Conservation (phyloP, 2,329 filamentous ascomycete species). For the Fusarium goolgardi region DNA sequence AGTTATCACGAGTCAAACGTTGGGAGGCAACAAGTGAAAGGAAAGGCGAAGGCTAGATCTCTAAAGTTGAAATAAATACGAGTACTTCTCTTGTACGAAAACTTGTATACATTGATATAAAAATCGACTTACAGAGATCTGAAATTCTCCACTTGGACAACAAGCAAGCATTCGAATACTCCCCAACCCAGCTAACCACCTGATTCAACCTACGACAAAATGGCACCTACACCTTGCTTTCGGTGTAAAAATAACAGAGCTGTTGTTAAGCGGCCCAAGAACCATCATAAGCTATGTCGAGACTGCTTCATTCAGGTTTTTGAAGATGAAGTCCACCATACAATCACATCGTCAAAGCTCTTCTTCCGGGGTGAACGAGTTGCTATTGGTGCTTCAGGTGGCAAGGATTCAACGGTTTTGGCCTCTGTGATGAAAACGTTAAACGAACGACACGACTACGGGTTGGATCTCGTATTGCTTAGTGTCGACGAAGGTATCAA, state of each 20-base stretch:
- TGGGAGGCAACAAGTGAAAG: conserved; percentile 6
- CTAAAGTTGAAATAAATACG: conserved; percentile 6
- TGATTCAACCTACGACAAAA: conserved; percentile 52
- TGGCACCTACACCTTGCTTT: conserved; percentile 83
- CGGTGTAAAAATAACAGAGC: conserved; percentile 82
- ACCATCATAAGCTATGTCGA: conserved; percentile 92
- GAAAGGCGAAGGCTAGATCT: conserved; percentile 15
- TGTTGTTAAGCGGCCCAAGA: conserved; percentile 93
- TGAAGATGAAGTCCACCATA: conserved; percentile 93
- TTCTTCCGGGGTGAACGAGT: conserved; percentile 87
- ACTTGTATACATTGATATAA: background rate
- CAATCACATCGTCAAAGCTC: conserved; percentile 82
- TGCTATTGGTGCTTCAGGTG: conserved; percentile 95
- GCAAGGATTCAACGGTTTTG: conserved; percentile 96
- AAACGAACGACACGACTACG: conserved; percentile 90
- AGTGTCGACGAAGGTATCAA: conserved; percentile 98
- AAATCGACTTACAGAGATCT: background rate
- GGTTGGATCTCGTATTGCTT: conserved; percentile 84
- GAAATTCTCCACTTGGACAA: background rate
- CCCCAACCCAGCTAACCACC: conserved; percentile 2
- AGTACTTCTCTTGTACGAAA: background rate
- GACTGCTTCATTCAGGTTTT: conserved; percentile 88
- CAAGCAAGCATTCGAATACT: background rate
- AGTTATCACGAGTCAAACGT: conserved; percentile 27
- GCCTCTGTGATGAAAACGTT: conserved; percentile 94